These are phyloP conservation scores for Taphrina populina DNA, from an alignment of 1,139 yeast species.

Conservation along the genomic window DNA sequence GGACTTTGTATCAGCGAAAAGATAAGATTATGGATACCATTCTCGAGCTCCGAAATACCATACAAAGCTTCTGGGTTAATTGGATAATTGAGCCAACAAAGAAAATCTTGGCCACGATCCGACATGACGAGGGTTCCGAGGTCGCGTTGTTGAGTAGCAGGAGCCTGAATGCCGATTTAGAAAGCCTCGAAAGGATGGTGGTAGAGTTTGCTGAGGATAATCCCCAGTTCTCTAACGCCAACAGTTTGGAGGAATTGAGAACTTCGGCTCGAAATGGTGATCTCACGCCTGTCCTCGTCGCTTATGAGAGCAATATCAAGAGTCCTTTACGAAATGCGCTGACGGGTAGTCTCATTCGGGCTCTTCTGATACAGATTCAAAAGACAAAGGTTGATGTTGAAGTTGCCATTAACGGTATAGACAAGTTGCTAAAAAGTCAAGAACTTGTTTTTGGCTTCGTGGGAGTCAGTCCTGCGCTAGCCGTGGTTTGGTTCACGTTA, in stretches of 20 bases:
- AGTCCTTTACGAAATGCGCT: constrained; percentile 64
- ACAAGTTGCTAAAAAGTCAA: constrained; percentile 81
- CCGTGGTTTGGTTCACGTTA: constrained; percentile 55
- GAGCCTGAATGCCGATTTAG: constrained; percentile 72
- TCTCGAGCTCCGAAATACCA: constrained; percentile 48
- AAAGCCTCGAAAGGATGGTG: constrained; percentile 84
- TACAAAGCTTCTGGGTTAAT: constrained; percentile 65
- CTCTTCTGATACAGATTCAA: constrained; percentile 82
- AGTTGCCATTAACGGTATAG: constrained; percentile 85
- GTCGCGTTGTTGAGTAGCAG: constrained; percentile 77
- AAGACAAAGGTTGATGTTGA: constrained; percentile 95
- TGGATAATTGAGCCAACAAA: constrained; percentile 81
- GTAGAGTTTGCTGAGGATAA: constrained; percentile 58
- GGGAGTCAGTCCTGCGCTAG: constrained; percentile 77
- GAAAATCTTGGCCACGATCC: constrained; percentile 71
- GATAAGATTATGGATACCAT: constrained; percentile 50
- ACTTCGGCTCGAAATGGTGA: constrained; percentile 60
- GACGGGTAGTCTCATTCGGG: constrained; percentile 69
- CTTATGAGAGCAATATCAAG: constrained; percentile 73
- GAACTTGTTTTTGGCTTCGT: constrained; percentile 88
- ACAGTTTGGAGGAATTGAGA: constrained; percentile 42
- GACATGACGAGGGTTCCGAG: constrained; percentile 72
- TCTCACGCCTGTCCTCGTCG: constrained; percentile 71
- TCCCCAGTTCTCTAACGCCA: constrained; percentile 39
- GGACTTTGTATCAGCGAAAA: constrained; percentile 1